Conservation (phyloP, 1,284 basidiomycete species). For the Papiliotrema laurentii region DNA sequence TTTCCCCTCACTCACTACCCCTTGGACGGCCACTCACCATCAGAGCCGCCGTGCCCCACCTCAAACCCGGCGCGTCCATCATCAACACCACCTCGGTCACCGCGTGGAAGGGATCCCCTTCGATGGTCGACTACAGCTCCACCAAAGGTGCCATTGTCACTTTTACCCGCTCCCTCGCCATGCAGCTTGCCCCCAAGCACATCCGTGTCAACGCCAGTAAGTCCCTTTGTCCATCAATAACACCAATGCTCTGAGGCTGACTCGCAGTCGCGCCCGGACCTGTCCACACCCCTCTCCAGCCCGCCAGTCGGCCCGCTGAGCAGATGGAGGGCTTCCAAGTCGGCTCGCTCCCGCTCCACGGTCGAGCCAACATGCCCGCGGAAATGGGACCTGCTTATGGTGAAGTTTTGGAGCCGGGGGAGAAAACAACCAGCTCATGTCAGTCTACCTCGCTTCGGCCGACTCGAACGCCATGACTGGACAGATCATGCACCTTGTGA, state of each 20-base stretch:
- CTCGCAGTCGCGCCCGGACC: constrained; percentile 21
- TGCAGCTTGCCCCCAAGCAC: constrained; percentile 59
- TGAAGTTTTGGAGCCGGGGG: too few relatives aligned
- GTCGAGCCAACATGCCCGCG: constrained; percentile 56
- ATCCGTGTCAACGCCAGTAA: constrained; percentile 33
- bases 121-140: constrained; percentile 56
- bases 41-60: constrained; percentile 55
- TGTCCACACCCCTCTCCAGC: constrained; percentile 50
- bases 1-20: not conserved
- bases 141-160: constrained; percentile 60
- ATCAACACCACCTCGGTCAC: constrained; percentile 64
- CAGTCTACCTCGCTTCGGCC: constrained; percentile 33
- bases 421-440: not conserved
- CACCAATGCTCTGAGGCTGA: not conserved
- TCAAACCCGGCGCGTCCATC: constrained; percentile 59
- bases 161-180: constrained; percentile 57
- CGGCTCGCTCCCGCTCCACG: constrained; percentile 52
- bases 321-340: constrained; percentile 55
- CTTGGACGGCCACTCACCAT: not conserved
- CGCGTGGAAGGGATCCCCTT: constrained; percentile 54
- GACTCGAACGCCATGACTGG: constrained; percentile 40
- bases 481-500: constrained; percentile 32
- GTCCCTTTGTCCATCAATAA: not conserved
- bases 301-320: constrained; percentile 54
- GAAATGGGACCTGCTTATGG: constrained; percentile 56